phyloP scores from a whole-genome alignment of 495 filamentous ascomycete genomes.

The Tuber magnatum region DNA sequence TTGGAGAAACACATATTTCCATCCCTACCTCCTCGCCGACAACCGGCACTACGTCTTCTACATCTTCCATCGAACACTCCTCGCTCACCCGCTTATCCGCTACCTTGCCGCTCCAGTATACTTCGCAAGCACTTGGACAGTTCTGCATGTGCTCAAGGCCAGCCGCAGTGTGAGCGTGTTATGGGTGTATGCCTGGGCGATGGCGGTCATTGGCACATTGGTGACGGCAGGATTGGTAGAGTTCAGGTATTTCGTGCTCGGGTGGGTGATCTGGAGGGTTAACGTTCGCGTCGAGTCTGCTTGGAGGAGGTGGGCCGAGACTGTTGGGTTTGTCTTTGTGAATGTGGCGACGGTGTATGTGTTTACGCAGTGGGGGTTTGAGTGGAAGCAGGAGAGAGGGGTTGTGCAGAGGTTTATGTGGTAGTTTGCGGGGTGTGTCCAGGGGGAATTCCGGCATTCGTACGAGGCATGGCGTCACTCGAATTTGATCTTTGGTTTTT shows the following conservation, averaged over 20 bases:
- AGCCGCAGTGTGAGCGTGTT: conserved; percentile 12
- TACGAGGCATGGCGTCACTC: not conserved
- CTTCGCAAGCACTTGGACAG: conserved; percentile 56
- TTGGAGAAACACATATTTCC: conserved; percentile 81
- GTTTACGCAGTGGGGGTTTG: conserved; percentile 71
- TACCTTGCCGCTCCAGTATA: conserved; percentile 63
- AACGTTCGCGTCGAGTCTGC: conserved; percentile 48
- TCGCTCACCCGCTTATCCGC: conserved; percentile 54
- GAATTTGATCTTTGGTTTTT: not conserved
- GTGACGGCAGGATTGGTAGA: conserved; percentile 87
- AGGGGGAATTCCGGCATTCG: not conserved
- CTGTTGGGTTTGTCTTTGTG: conserved; percentile 65
- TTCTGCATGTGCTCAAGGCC: conserved; percentile 46
- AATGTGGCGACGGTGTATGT: conserved; percentile 70
- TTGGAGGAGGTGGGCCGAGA: conserved; percentile 60
- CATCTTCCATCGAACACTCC: conserved; percentile 76
- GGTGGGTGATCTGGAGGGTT: conserved; percentile 89
- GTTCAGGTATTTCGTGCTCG: conserved; percentile 87
- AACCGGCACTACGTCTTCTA: conserved; percentile 98
- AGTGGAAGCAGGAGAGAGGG: conserved; percentile 73
- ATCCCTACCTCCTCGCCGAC: conserved; percentile 92
- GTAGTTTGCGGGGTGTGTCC: conserved; percentile 44
- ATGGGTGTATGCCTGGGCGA: conserved; percentile 29
- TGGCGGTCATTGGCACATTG: conserved; percentile 65
- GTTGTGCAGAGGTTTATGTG: conserved; percentile 89